Percentiles rank a stretch among this genome's conserved stretches.
phyloP scores from a whole-genome alignment of 805 yeast species.

The Danielia reshetovae region DNA sequence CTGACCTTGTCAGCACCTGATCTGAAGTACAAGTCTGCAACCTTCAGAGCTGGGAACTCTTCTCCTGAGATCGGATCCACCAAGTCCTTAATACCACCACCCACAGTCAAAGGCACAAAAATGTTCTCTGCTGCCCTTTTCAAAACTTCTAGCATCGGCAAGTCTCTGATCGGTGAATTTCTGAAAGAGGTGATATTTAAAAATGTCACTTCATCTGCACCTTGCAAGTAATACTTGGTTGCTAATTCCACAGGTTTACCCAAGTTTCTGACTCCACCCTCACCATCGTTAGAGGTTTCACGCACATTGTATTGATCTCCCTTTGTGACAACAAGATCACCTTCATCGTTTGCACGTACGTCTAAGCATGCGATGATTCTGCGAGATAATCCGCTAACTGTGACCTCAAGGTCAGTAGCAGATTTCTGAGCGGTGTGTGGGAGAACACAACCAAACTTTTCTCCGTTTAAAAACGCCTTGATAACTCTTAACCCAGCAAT shows the following conservation, averaged over 20 bases:
- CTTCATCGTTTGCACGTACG: constrained; percentile 91
- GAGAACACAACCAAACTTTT: constrained; percentile 23
- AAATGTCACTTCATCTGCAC: constrained; percentile 96
- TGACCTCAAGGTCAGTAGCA: constrained; percentile 23
- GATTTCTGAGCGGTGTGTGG: constrained; percentile 4
- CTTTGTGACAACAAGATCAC: constrained; percentile 95
- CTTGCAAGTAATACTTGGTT: constrained; percentile 82
- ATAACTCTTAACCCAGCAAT: constrained; percentile 79
- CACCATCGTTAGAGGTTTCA: constrained; percentile 46
- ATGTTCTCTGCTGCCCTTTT: constrained; percentile 79
- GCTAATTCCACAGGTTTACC: constrained; percentile 98
- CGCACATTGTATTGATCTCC: constrained; percentile 99
- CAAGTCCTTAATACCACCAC: constrained; percentile 95
- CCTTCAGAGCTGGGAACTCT: constrained; percentile 76
- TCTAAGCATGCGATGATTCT: constrained; percentile 95
- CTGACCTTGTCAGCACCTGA: constrained; percentile 98
- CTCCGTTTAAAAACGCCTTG: constrained; percentile 60
- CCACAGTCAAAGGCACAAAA: constrained; percentile 96
- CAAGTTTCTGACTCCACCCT: constrained; percentile 73
- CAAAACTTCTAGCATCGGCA: constrained; percentile 93
- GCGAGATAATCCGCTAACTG: constrained; percentile 69
- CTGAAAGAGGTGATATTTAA: constrained; percentile 94
- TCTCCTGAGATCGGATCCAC: constrained; percentile 78
- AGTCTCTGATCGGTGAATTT: constrained; percentile 86
- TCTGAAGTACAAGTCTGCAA: constrained; percentile 86